Conservation (phyloP, 2,329 filamentous ascomycete genomes). For the Fusarium staphyleae region DNA sequence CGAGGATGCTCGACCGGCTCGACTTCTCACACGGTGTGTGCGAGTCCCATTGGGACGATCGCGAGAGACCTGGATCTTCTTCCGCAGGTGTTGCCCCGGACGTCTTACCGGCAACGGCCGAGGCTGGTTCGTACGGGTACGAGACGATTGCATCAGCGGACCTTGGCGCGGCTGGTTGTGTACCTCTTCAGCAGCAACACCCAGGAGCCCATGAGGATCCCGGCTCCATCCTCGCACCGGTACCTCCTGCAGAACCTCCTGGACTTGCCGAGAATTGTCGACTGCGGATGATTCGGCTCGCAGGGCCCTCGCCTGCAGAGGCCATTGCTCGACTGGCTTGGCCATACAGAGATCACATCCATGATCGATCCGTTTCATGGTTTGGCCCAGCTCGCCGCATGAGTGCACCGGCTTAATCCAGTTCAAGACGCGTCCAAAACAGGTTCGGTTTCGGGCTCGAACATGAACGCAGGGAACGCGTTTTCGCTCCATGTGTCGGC, state of each 20-base stretch:
- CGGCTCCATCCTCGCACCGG: neutral
- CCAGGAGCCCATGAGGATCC: neutral
- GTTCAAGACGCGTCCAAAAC: slow-evolving; percentile 6
- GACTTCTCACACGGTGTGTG: too few relatives aligned
- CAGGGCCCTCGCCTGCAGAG: neutral
- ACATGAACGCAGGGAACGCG: slow-evolving; percentile 12
- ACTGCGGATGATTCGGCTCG: too few relatives aligned
- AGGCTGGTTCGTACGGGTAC: slow-evolving; percentile 1
- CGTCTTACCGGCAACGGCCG: neutral
- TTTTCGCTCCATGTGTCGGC: slow-evolving; percentile 30
- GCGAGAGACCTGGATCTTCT: neutral
- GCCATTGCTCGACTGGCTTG: neutral
- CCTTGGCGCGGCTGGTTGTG: neutral
- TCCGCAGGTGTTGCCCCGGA: neutral
- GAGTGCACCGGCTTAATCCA: neutral
- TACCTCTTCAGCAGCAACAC: neutral
- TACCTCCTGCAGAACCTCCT: neutral
- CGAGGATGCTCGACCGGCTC: neutral
- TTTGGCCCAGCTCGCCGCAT: neutral
- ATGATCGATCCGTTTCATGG: neutral
- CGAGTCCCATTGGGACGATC: neutral
- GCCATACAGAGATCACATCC: slow-evolving; percentile 14
- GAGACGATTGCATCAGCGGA: neutral
- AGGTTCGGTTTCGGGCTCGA: neutral
- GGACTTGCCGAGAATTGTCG: neutral